Evolutionary conservation across 768 basidiomycete species (phyloP).

Genomic region (Daedaleopsis sinensis): DNA sequence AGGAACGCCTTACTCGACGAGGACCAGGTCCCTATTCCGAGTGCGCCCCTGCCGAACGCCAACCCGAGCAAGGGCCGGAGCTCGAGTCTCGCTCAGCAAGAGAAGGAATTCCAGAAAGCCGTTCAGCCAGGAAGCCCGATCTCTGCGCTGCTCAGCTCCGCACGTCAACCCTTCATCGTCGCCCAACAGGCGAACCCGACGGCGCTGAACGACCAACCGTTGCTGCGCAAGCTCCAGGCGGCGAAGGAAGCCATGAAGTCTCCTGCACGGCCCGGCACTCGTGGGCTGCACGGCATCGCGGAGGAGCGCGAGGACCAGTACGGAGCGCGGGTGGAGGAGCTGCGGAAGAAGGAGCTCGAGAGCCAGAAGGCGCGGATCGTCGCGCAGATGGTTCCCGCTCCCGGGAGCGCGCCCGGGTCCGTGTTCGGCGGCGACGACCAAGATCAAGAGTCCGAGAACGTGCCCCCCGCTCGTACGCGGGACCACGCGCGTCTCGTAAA

Average conservation of each 20-base stretch:
- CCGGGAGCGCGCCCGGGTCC: constrained; percentile 29
- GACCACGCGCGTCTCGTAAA: constrained; percentile 18
- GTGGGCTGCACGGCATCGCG: constrained; percentile 49
- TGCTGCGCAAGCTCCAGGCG: constrained; percentile 60
- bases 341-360: constrained; percentile 75
- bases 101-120: constrained; percentile 96
- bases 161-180: constrained; percentile 84
- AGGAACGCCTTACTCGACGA: constrained; percentile 66
- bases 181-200: constrained; percentile 37
- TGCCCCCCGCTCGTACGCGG: constrained; percentile 29
- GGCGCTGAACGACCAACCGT: constrained; percentile 41
- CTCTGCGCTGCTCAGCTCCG: constrained; percentile 86
- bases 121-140: constrained; percentile 96
- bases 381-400: constrained; percentile 51
- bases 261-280: constrained; percentile 47
- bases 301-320: neutral
- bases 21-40: constrained; percentile 55
- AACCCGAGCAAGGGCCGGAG: constrained; percentile 37
- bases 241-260: constrained; percentile 49
- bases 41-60: constrained; percentile 27
- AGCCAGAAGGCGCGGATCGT: constrained; percentile 93
- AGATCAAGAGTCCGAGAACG: constrained; percentile 39
- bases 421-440: constrained; percentile 21
- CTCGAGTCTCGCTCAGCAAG: constrained; percentile 77
- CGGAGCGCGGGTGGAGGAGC: constrained; percentile 41